phyloP scores from a whole-genome alignment of 768 basidiomycete genomes.

The Tricholoma sp. region DNA sequence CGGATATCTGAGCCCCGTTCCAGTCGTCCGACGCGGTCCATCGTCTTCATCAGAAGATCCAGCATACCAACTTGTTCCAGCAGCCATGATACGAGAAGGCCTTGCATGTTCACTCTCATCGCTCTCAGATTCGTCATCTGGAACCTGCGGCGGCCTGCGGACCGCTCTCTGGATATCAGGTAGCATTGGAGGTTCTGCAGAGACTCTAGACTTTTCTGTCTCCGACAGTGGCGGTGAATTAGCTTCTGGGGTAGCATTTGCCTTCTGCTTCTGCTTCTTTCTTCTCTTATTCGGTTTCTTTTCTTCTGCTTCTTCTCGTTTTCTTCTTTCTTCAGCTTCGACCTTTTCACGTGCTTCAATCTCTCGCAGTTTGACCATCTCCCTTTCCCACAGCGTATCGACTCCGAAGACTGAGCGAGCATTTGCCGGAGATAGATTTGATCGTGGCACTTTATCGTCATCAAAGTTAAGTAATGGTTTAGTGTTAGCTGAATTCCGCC shows the following conservation, averaged over 20 bases:
- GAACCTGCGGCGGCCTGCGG: slow-evolving; percentile 31
- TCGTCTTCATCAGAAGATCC: slow-evolving; percentile 68
- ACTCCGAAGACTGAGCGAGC: slow-evolving; percentile 88
- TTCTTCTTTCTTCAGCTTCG: slow-evolving; percentile 49
- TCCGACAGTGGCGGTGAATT: slow-evolving; percentile 10
- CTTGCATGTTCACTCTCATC: slow-evolving; percentile 40
- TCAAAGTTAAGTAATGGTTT: slow-evolving; percentile 68
- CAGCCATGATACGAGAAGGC: slow-evolving; percentile 8
- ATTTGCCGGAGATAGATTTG: slow-evolving; percentile 17
- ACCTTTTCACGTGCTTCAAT: slow-evolving; percentile 67
- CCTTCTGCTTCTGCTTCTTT: slow-evolving; percentile 41
- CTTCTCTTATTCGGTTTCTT: slow-evolving; percentile 43
- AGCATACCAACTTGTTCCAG: slow-evolving; percentile 36
- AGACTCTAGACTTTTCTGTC: slow-evolving; percentile 23
- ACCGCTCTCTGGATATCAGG: slow-evolving; percentile 38
- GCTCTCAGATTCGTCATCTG: slow-evolving; percentile 48
- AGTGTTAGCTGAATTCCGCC: slow-evolving; percentile 47
- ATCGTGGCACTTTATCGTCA: slow-evolving; percentile 34
- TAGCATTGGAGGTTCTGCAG: slow-evolving; percentile 37
- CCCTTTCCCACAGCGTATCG: slow-evolving; percentile 89
- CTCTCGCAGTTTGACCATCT: slow-evolving; percentile 73
- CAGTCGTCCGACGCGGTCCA: slow-evolving; percentile 51
- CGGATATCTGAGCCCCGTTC: slow-evolving; percentile 51
- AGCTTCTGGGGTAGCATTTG: slow-evolving; percentile 8
- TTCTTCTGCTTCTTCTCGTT: slow-evolving; percentile 41